These are phyloP conservation scores for Arctostaphylos glauca DNA, from an alignment of 148 eudicot genomes.

Conservation along the genomic window DNA sequence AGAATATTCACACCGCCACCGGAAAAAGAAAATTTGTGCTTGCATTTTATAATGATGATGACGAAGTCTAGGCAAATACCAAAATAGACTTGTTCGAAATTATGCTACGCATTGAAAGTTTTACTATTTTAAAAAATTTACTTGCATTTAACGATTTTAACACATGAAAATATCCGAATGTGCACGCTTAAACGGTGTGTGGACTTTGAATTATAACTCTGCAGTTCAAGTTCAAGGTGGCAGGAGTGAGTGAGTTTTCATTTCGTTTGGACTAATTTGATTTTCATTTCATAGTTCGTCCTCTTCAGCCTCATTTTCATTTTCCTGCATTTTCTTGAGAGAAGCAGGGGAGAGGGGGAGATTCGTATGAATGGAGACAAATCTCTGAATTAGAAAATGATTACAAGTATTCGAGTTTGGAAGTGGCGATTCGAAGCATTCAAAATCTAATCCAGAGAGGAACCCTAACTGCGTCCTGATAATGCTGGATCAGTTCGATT, in stretches of 20 bases:
- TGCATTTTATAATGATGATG: too few relatives aligned
- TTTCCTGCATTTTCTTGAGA: slow-evolving; percentile 23
- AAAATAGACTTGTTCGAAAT: too few relatives aligned
- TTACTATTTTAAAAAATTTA: too few relatives aligned
- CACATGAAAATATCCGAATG: too few relatives aligned
- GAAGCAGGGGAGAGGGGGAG: neutral
- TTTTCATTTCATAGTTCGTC: slow-evolving; percentile 31
- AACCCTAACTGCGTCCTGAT: slow-evolving; percentile 6
- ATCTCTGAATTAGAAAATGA: slow-evolving; percentile 10
- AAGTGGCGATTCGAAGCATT: slow-evolving; percentile 2
- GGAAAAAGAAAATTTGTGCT: too few relatives aligned
- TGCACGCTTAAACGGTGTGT: too few relatives aligned
- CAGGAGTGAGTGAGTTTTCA: neutral
- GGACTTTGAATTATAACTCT: too few relatives aligned
- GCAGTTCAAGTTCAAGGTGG: too few relatives aligned
- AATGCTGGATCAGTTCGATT: slow-evolving; percentile 13
- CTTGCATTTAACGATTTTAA: too few relatives aligned
- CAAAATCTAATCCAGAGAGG: neutral
- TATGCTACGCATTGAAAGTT: too few relatives aligned
- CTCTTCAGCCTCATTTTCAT: neutral
- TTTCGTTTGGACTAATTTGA: slow-evolving; percentile 31
- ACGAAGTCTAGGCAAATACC: too few relatives aligned
- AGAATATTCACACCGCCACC: too few relatives aligned
- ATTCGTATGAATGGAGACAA: slow-evolving; percentile 27
- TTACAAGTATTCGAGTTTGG: neutral